Conservation (phyloP, 352 stramenopile genomes). For the Globisporangium recalcitrans region DNA sequence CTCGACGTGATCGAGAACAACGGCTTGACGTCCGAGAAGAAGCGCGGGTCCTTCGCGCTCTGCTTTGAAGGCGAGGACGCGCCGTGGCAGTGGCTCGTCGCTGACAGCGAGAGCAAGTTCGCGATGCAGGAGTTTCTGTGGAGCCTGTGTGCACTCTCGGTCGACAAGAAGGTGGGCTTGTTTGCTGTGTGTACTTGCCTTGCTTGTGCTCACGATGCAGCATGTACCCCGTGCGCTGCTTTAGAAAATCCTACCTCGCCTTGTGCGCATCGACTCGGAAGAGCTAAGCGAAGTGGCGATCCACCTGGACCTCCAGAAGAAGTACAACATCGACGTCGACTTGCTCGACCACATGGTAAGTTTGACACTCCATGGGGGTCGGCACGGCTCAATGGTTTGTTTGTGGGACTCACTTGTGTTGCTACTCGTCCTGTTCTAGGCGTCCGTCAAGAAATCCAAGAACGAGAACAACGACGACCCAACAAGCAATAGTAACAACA, state of each 20-base stretch:
- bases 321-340: conserved; percentile 63
- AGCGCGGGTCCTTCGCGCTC: conserved; percentile 47
- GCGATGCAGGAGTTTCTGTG: conserved; percentile 77
- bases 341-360: conserved; percentile 43
- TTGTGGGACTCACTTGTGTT: neutral
- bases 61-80: conserved; percentile 42
- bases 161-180: conserved; percentile 44
- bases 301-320: conserved; percentile 44
- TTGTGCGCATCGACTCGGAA: conserved; percentile 53
- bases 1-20: conserved; percentile 60
- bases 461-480: conserved; percentile 12
- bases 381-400: neutral
- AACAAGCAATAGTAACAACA: conserved; percentile 5
- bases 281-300: conserved; percentile 56
- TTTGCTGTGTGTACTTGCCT: neutral
- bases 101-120: conserved; percentile 36
- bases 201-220: neutral
- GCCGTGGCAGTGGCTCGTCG: conserved; percentile 53
- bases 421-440: conserved; percentile 11
- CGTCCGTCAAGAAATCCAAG: conserved; percentile 34
- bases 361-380: neutral
- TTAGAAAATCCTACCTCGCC: conserved; percentile 38
- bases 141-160: conserved; percentile 49
- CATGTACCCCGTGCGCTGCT: neutral
- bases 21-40: conserved; percentile 42